Base-by-base conservation (phyloP, 2,329 filamentous ascomycete species). In the Dendrostoma leiphaemia region DNA sequence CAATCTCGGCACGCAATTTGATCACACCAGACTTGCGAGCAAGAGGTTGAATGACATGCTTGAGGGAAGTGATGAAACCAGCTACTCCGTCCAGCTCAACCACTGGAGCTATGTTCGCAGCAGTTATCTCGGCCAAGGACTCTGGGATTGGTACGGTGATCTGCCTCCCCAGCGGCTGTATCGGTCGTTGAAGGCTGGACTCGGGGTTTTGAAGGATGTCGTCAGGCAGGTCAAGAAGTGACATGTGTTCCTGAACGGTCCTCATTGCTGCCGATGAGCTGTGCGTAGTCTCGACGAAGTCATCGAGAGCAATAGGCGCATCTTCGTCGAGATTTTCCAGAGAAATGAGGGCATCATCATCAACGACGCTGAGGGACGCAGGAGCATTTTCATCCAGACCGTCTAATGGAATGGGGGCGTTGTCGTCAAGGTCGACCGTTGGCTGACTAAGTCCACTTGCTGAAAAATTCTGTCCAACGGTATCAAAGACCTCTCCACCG, bases 1-100 rank as follows among this genome's bases (percentile, higher is more conserved):
- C 68, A 9, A 70, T 50, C 9, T 68, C 65, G 0, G 60, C 64
- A 21, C 61, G 55, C 32, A 69, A 40, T 35, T n/a, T 54, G 62
- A 24, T 64, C 62, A 8, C 48, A 40, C 7, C 56, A 17, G 29
- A 46, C 12, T 37, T 47, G 9, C 38, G 32, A 29, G 26, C 34
- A 12, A 52, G 40, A 4, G 29, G 45, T 3, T 21, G 29, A 38
- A 54, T 56, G 4, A 63, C 38, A 6, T 43, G 28, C 34, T 24
- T 17, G 13, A 43, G 15, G 12, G 45, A 37, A 37, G 29, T 19
- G 6, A 34, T 19, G 31, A 44, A 49, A 13, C 29, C 40, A 13
- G 8, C 9, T 41, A 35, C 35, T 54, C 29, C 31, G 29, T 45
- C 29, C 10, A 32, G 17, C 6, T 13, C 17, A 4, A 17, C 23